These are phyloP conservation scores for Exophiala xenobiotica DNA, from an alignment of 2,329 filamentous ascomycete genomes.

Conservation along the genomic window DNA sequence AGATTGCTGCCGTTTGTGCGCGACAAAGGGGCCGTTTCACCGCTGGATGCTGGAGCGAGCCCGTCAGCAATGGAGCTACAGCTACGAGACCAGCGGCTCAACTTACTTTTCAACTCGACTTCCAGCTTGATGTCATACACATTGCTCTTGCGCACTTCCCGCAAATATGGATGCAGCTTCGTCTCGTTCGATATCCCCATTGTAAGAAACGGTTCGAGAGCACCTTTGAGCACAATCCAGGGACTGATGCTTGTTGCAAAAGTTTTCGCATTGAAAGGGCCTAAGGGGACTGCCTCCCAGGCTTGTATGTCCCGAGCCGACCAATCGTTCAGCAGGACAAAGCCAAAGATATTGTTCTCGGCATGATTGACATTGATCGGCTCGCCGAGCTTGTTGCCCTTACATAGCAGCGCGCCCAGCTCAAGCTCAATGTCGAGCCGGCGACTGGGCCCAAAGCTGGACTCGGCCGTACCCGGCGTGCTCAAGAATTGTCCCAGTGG, in stretches of 20 bases:
- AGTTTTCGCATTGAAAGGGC: conserved; percentile 61
- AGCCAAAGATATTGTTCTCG: conserved; percentile 70
- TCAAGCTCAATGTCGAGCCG: conserved; percentile 78
- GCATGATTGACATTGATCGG: conserved; percentile 63
- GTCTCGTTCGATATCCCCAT: conserved; percentile 41
- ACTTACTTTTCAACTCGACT: conserved; percentile 60
- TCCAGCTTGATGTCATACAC: conserved; percentile 70
- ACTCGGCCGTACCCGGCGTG: conserved; percentile 18
- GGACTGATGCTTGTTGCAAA: conserved; percentile 61
- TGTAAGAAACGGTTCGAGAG: conserved; percentile 39
- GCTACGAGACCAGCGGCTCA: neutral
- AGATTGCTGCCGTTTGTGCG: conserved; percentile 62
- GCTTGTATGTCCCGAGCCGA: conserved; percentile 41
- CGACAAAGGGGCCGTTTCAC: neutral
- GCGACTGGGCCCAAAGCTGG: conserved; percentile 48
- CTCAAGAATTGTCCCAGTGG: conserved; percentile 17
- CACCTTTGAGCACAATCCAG: conserved; percentile 62
- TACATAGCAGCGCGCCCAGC: conserved; percentile 70
- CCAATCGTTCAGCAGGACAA: conserved; percentile 84
- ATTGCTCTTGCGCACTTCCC: conserved; percentile 42
- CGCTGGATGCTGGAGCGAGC: conserved; percentile 52
- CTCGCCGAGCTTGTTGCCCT: conserved; percentile 61
- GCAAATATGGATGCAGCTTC: neutral
- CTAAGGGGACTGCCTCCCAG: conserved; percentile 45
- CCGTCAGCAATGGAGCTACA: neutral